Evolutionary conservation across 1,284 basidiomycete species (phyloP).

Genomic region (Cystobasidium pallidum): DNA sequence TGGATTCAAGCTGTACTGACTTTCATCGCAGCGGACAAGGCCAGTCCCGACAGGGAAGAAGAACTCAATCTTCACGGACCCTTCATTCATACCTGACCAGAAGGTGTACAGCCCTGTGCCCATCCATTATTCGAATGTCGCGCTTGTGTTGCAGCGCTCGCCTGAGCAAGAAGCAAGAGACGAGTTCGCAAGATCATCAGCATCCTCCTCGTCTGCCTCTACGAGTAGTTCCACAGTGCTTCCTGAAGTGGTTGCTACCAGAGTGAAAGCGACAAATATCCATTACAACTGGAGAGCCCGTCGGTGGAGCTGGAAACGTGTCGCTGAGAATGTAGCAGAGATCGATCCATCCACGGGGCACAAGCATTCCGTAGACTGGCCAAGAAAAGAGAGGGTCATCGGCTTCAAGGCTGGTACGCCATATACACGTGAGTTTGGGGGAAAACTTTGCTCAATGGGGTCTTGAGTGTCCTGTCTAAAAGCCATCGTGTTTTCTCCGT

Average conservation of each 20-base stretch:
- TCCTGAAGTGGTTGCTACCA: constrained; percentile 29
- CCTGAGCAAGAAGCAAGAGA: constrained; percentile 37
- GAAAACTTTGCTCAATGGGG: no score
- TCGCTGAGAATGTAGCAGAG: constrained; percentile 34
- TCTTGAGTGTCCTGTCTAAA: no score
- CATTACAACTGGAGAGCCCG: constrained; percentile 30
- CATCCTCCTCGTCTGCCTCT: constrained; percentile 12
- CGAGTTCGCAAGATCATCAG: constrained; percentile 23
- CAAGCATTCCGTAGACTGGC: constrained; percentile 23
- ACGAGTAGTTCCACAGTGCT: not conserved
- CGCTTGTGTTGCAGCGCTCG: constrained; percentile 34
- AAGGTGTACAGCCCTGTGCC: constrained; percentile 25
- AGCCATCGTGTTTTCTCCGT: not conserved
- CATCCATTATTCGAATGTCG: constrained; percentile 44
- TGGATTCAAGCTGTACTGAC: not conserved
- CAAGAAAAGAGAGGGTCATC: constrained; percentile 14
- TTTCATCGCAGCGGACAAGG: constrained; percentile 25
- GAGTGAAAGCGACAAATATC: constrained; percentile 21
- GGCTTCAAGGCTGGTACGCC: constrained; percentile 2
- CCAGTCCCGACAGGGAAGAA: constrained; percentile 24
- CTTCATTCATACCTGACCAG: constrained; percentile 27
- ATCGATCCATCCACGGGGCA: constrained; percentile 20
- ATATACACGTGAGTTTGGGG: constrained; percentile 15
- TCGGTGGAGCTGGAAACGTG: constrained; percentile 31
- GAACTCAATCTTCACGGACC: constrained; percentile 34